These are phyloP conservation scores for Wallacemonas sp. DNA, from an alignment of 208 protist genomes.

Conservation along the genomic window DNA sequence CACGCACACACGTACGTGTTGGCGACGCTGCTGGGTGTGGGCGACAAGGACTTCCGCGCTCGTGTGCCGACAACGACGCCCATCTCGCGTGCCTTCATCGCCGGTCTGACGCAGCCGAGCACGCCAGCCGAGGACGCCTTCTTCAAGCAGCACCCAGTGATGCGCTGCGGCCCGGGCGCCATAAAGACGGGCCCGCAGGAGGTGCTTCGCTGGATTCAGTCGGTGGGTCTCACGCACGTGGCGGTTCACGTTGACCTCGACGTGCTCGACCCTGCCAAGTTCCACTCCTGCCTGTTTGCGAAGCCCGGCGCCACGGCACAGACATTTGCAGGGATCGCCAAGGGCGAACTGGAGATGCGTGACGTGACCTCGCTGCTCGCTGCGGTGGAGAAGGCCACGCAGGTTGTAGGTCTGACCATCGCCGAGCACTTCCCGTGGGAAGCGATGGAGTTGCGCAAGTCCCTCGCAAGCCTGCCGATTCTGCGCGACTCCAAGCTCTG, in stretches of 20 bases:
- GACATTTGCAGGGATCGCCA: conserved; percentile 13
- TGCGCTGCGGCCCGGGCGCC: conserved; percentile 10
- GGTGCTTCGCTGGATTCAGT: conserved; percentile 23
- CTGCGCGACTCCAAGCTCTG: conserved; percentile 15
- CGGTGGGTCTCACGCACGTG: conserved; percentile 31
- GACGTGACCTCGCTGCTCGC: conserved; percentile 15
- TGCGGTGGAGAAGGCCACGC: conserved; percentile 11
- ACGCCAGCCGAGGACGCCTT: not conserved
- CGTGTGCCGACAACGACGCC: conserved; percentile 14
- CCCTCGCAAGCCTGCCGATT: conserved; percentile 18
- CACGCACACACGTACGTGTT: conserved; percentile 32
- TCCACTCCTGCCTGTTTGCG: conserved; percentile 19
- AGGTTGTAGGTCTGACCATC: conserved; percentile 31
- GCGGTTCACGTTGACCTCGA: conserved; percentile 36
- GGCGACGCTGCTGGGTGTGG: conserved; percentile 13
- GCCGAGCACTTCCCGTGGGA: conserved; percentile 38
- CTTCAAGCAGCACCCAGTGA: conserved; percentile 10
- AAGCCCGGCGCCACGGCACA: conserved; percentile 11
- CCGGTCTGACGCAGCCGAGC: conserved; percentile 12
- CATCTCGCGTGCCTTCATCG: conserved; percentile 14
- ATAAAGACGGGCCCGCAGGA: conserved; percentile 5
- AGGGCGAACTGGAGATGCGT: conserved; percentile 16
- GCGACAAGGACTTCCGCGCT: conserved; percentile 10
- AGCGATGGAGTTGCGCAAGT: conserved; percentile 12
- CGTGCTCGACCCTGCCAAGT: conserved; percentile 19